Percentiles rank a stretch among this genome's conserved stretches.
These are phyloP conservation scores for Zymoseptoria crescenta DNA, from an alignment of 2,329 filamentous ascomycete genomes.

Conservation along the genomic window DNA sequence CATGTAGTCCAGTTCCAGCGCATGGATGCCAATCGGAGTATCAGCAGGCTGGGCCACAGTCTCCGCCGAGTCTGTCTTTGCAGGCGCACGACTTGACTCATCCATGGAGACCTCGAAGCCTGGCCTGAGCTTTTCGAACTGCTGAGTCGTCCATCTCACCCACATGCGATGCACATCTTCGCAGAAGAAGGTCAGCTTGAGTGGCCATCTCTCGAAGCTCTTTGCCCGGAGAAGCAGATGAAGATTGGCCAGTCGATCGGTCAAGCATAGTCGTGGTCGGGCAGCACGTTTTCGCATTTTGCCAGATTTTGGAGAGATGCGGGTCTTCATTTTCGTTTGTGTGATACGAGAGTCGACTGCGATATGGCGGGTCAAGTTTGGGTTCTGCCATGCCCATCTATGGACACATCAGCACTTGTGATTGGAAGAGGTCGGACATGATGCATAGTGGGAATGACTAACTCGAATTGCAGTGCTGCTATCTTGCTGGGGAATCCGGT, in stretches of 20 bases:
- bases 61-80: conserved; percentile 19
- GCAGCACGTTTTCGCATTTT: conserved; percentile 43
- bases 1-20: conserved; percentile 48
- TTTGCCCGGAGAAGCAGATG: conserved; percentile 70
- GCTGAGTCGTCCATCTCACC: conserved; percentile 49
- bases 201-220: conserved; percentile 76
- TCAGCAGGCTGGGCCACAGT: conserved; percentile 1
- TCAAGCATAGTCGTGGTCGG: conserved; percentile 53
- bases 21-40: conserved; percentile 30
- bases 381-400: conserved; percentile 89
- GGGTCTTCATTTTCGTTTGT: conserved; percentile 32
- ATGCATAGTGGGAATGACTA: conserved; percentile 31
- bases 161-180: conserved; percentile 63
- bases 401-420: neutral
- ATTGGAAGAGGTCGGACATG: neutral
- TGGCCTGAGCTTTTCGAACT: conserved; percentile 41
- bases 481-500: conserved; percentile 82
- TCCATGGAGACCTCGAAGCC: conserved; percentile 40
- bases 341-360: conserved; percentile 54
- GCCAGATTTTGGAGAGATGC: conserved; percentile 32
- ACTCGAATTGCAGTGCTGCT: conserved; percentile 91
- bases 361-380: conserved; percentile 73
- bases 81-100: conserved; percentile 6
- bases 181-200: conserved; percentile 71
- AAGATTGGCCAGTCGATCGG: conserved; percentile 67